Evolutionary conservation across 2,329 filamentous ascomycete genomes (phyloP), one percentile per base, ranked within the genome.

Genomic region (Colletotrichum limetticola): DNA sequence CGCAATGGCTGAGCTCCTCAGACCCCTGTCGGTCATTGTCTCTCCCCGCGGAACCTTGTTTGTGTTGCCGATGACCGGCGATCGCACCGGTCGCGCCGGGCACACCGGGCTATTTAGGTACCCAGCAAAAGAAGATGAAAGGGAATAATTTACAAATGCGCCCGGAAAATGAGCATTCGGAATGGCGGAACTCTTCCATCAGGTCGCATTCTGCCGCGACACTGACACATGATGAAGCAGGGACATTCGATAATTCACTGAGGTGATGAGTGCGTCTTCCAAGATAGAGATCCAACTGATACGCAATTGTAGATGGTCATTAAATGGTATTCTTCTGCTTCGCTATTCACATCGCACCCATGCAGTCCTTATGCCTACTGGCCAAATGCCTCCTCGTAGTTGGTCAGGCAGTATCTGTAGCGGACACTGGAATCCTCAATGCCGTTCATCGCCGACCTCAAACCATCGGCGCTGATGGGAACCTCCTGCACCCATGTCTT

Each of bases 361-460:
- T 22, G 1, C 32, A 19, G 0, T 2, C 12, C 19, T 30, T 26
- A 11, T 16, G 26, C 3, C 75, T 77, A 88, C 30, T 84, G 80
- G 46, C 90, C 91, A 79, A 95, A 94, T 3, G 84, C 89, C 81
- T 93, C 89, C 77, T 93, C 91, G 78, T 90, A 95, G 76, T 89
- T 87, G 61, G 91, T 91, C 84, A 96, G 86, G 75, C 93, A 94
- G 80, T 94, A 94, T 76, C 94, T 89, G 82, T 95, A 97, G 75
- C 88, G 88, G 24, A 95, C 91, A 77, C 92, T 91, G 78, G 91
- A 92, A 78, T 91, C 91, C 76, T 91, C 87, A 77, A 97, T 88
- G 77, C 91, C 89, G 78, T 90, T 85, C 78, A 96, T 89, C 4
- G 92, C 91, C 84, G 91, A 86, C 79, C 91, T 90, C 81, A 94